A percentile compares a stretch with the other conserved stretches of the same genome.
These are phyloP conservation scores for Pythium sp. DNA, from an alignment of 352 stramenopile genomes.

Conservation along the genomic window DNA sequence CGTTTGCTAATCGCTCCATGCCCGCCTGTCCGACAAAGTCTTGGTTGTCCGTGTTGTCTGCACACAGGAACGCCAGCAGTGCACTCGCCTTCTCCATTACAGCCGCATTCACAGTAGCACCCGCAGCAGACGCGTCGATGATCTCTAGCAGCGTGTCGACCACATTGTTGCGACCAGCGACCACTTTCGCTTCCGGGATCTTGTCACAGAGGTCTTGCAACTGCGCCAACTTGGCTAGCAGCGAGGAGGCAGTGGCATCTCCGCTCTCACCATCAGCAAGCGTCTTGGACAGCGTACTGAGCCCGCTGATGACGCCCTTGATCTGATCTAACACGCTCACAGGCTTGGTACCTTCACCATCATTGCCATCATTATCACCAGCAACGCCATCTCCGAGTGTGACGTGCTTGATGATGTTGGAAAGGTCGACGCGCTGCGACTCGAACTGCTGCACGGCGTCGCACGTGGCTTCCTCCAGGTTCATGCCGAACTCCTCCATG, in stretches of 20 bases:
- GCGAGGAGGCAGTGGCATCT: constrained; percentile 1
- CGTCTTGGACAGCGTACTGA: constrained; percentile 3
- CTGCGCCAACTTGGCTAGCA: constrained; percentile 18
- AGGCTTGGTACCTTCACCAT: not conserved
- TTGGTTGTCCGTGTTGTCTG: constrained; percentile 57
- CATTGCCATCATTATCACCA: not conserved
- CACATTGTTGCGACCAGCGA: constrained; percentile 56
- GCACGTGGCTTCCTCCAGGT: constrained; percentile 61
- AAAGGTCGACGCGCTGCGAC: constrained; percentile 85
- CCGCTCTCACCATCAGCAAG: not conserved
- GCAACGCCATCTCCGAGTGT: constrained; percentile 3
- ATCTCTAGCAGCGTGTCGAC: constrained; percentile 44
- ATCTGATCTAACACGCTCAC: constrained; percentile 28
- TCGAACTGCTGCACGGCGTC: constrained; percentile 86
- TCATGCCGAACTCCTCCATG: constrained; percentile 89
- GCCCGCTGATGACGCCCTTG: constrained; percentile 29
- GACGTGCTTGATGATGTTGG: constrained; percentile 71
- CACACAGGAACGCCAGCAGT: constrained; percentile 36
- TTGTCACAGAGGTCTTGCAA: constrained; percentile 39
- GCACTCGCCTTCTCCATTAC: constrained; percentile 14
- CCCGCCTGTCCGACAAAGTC: constrained; percentile 49
- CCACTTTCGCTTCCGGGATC: constrained; percentile 52
- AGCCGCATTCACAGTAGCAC: constrained; percentile 3
- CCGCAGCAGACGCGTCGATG: constrained; percentile 20
- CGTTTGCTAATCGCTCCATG: constrained; percentile 32